Conservation (phyloP, 768 basidiomycete species). For the Tulasnella sp. region DNA sequence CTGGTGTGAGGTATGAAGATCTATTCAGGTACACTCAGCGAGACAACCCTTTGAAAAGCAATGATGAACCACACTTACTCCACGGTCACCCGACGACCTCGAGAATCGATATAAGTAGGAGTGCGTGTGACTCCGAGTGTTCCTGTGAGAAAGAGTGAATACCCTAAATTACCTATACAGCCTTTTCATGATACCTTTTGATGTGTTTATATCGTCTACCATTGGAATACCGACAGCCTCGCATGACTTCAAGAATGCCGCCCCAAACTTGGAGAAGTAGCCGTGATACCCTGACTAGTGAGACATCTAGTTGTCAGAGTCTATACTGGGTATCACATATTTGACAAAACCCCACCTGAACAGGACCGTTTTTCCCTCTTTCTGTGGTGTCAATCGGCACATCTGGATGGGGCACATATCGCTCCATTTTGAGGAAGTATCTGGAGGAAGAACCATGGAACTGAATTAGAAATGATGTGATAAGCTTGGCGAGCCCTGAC, state of each 20-base stretch:
- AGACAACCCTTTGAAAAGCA: too few relatives aligned
- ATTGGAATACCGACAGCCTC: slow-evolving; percentile 10
- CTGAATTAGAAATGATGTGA: neutral
- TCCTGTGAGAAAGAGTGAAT: neutral
- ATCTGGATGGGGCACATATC: slow-evolving; percentile 12
- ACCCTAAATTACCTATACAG: neutral
- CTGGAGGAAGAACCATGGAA: too few relatives aligned
- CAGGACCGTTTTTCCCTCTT: slow-evolving; percentile 8
- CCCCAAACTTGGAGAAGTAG: neutral
- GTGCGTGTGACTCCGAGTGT: neutral
- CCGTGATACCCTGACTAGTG: slow-evolving; percentile 13
- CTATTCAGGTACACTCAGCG: neutral
- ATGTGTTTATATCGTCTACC: slow-evolving; percentile 14
- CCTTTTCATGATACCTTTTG: slow-evolving; percentile 4
- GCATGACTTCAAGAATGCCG: slow-evolving; percentile 15
- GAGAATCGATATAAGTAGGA: slow-evolving; percentile 14
- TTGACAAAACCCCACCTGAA: slow-evolving; percentile 2
- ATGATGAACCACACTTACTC: slow-evolving; percentile 4
- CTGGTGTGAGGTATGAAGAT: slow-evolving; percentile 17
- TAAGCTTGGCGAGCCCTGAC: neutral
- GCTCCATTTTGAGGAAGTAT: slow-evolving; percentile 17
- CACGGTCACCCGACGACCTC: slow-evolving; percentile 11
- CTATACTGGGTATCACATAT: neutral
- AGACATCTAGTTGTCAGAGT: neutral
- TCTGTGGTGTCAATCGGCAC: slow-evolving; percentile 12